Percentiles rank a stretch among this genome's conserved stretches.
phyloP scores from a whole-genome alignment of 2,329 filamentous ascomycete genomes.

The Seiridium cupressi region DNA sequence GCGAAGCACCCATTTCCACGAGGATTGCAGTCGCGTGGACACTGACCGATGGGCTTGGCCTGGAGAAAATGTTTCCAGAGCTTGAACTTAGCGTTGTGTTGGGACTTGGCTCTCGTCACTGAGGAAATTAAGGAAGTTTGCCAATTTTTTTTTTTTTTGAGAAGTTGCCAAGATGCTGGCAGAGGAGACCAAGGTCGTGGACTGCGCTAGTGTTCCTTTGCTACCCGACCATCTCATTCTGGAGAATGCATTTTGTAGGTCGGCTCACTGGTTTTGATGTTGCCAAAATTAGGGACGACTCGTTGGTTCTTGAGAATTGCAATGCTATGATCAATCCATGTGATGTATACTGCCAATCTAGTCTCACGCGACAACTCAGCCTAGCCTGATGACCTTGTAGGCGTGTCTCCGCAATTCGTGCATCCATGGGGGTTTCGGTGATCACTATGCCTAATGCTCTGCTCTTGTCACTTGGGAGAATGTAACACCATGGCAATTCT shows the following conservation, averaged over 20 bases:
- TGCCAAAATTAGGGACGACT: neutral
- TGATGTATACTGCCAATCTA: too few species aligned
- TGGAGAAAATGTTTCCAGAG: neutral
- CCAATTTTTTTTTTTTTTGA: neutral
- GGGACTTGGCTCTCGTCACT: neutral
- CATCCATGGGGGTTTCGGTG: too few species aligned
- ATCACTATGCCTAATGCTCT: too few species aligned
- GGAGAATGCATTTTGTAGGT: too few species aligned
- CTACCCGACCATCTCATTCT: neutral
- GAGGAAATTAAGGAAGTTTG: neutral
- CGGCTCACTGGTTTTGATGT: neutral
- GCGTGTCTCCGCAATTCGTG: too few species aligned
- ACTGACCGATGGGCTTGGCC: neutral
- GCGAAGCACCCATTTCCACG: neutral
- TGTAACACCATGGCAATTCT: too few species aligned
- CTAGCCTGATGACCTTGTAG: too few species aligned
- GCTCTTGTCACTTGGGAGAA: too few species aligned
- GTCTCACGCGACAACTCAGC: too few species aligned
- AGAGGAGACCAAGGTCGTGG: neutral
- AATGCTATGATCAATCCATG: too few species aligned
- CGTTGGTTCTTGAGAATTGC: too few species aligned
- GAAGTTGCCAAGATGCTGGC: neutral
- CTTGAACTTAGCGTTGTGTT: neutral
- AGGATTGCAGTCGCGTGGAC: neutral
- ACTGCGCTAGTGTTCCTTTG: neutral